Percentiles rank a stretch among this genome's conserved stretches.
Conservation (phyloP, 176 grass and related monocot genomes). For the Paspalum notatum region DNA sequence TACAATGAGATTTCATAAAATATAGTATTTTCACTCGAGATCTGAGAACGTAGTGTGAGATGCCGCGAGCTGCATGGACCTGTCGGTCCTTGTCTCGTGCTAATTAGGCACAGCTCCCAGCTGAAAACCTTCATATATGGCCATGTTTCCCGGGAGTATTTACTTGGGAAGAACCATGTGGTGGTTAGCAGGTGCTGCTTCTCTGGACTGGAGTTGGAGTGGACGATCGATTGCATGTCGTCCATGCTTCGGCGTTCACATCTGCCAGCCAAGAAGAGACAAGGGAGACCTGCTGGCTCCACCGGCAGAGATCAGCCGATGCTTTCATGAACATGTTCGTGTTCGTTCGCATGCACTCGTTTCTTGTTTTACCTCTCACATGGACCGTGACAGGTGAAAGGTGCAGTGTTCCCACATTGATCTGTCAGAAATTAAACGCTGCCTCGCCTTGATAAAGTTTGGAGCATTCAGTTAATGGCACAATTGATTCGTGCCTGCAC, state of each 20-base stretch:
- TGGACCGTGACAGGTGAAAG: background rate
- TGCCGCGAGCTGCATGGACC: background rate
- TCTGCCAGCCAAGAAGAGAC: too few species aligned
- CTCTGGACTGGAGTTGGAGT: background rate
- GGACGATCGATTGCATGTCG: too few species aligned
- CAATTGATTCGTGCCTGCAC: background rate
- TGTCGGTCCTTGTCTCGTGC: conserved; percentile 1
- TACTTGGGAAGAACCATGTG: conserved; percentile 2
- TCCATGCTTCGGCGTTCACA: background rate
- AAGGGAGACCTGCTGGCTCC: background rate
- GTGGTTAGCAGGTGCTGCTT: conserved; percentile 24
- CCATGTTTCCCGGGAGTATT: conserved; percentile 44
- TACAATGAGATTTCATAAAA: background rate
- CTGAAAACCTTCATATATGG: background rate
- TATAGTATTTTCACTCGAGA: background rate
- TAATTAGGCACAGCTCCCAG: background rate
- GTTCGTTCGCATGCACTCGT: too few species aligned
- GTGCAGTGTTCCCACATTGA: background rate
- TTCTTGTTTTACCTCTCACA: too few species aligned
- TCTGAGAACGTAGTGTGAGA: background rate
- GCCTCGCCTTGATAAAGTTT: background rate
- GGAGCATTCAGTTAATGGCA: background rate
- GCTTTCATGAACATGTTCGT: background rate
- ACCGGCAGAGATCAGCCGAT: background rate
- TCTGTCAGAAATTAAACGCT: background rate